Percentiles rank a stretch among this genome's conserved stretches.
Evolutionary conservation across 768 basidiomycete species (phyloP).

Genomic region (Gymnopilus junonius): DNA sequence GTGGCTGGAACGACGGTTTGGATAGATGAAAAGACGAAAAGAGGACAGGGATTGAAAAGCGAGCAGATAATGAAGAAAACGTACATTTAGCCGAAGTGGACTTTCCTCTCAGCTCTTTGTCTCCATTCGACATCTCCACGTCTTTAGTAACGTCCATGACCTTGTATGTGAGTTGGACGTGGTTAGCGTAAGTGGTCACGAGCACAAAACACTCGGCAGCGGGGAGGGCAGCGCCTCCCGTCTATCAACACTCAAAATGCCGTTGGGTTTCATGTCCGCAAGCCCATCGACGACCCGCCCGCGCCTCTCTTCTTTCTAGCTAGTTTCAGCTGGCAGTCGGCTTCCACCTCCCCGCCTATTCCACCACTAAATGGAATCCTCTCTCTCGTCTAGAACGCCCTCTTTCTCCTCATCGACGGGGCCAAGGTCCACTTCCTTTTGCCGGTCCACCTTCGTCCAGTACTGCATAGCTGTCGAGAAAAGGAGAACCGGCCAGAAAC

Average conservation of each 20-base stretch:
- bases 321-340: conserved; percentile 8
- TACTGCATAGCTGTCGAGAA: too few relatives aligned
- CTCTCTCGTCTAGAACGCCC: conserved; percentile 68
- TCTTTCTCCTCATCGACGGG: conserved; percentile 61
- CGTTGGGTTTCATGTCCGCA: not conserved
- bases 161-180: too few relatives aligned
- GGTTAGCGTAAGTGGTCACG: too few relatives aligned
- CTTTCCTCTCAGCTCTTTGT: not conserved
- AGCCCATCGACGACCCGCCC: too few relatives aligned
- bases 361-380: conserved; percentile 60
- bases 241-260: not conserved
- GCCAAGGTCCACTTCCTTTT: conserved; percentile 56
- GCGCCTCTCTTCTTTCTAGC: not conserved
- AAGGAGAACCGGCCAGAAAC: too few relatives aligned
- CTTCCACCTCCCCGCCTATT: conserved; percentile 46
- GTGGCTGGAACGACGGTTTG: not conserved
- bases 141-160: too few relatives aligned
- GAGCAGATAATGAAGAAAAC: not conserved
- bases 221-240: not conserved
- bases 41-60: not conserved
- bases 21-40: not conserved
- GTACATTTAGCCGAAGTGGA: not conserved
- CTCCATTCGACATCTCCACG: too few relatives aligned
- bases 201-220: not conserved
- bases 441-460: too few relatives aligned